phyloP scores from a whole-genome alignment of 2,329 filamentous ascomycete species.

The Aphanocladium album region DNA sequence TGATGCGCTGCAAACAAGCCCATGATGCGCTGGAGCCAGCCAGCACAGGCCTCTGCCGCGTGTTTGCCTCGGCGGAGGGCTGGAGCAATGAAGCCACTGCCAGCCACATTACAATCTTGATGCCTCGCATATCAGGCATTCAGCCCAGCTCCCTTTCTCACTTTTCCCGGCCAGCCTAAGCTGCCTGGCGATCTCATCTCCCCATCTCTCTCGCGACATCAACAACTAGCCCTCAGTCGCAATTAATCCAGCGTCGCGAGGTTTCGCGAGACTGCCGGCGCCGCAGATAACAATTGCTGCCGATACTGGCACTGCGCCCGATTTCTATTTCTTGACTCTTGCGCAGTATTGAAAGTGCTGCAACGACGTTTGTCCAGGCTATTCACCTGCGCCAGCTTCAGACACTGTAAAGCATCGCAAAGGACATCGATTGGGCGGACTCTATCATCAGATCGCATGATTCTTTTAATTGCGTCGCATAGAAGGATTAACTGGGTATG shows the following conservation, averaged over 20 bases:
- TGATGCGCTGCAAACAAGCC: neutral
- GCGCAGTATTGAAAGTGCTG: neutral
- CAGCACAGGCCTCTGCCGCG: neutral
- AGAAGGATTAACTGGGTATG: constrained; percentile 13
- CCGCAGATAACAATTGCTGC: neutral
- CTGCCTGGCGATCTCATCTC: constrained; percentile 2
- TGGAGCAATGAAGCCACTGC: neutral
- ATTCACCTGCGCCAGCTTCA: neutral
- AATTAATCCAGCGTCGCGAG: constrained; percentile 10
- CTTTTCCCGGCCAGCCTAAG: neutral
- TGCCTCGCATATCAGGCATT: constrained; percentile 6
- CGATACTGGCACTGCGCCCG: neutral
- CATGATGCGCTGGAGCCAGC: neutral
- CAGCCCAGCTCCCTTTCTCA: constrained; percentile 3
- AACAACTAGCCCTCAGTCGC: constrained; percentile 8
- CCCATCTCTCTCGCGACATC: constrained; percentile 11
- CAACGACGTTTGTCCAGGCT: constrained; percentile 1
- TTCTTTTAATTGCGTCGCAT: neutral
- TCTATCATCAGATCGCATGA: neutral
- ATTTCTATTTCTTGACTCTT: neutral
- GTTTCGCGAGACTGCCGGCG: neutral
- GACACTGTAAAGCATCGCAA: constrained; percentile 6
- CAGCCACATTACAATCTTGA: neutral
- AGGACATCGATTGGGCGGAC: neutral
- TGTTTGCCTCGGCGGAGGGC: neutral